Percentiles rank a stretch among this genome's conserved stretches.
Conservation (phyloP, 495 filamentous ascomycete species). For the Neurospora sublineolata region DNA sequence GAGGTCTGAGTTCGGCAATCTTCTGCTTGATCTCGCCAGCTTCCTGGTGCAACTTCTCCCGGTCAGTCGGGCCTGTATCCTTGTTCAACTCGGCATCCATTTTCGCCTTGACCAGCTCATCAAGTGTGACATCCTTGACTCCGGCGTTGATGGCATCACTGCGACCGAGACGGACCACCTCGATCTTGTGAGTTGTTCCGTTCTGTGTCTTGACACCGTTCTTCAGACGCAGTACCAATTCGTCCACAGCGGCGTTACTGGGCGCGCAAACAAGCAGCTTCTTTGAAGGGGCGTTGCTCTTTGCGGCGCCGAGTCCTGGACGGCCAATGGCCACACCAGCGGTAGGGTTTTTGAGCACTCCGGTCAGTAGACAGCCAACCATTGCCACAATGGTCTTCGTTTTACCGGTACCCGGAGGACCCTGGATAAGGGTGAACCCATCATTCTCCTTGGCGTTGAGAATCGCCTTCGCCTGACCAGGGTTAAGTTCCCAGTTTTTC, state of each 20-base stretch:
- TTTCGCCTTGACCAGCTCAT: slow-evolving; percentile 73
- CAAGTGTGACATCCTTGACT: slow-evolving; percentile 84
- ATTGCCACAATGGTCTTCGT: slow-evolving; percentile 97
- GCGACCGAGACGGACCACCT: slow-evolving; percentile 81
- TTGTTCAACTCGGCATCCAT: slow-evolving; percentile 42
- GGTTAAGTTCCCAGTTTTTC: slow-evolving; percentile 71
- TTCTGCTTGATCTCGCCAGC: slow-evolving; percentile 65
- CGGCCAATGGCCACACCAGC: slow-evolving; percentile 35
- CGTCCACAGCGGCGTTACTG: slow-evolving; percentile 94
- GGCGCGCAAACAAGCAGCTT: slow-evolving; percentile 93
- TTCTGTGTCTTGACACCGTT: slow-evolving; percentile 68
- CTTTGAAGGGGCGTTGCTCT: slow-evolving; percentile 36
- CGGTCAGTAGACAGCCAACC: slow-evolving; percentile 73
- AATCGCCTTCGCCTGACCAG: slow-evolving; percentile 84
- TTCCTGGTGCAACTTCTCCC: slow-evolving; percentile 70
- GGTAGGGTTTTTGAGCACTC: slow-evolving; percentile 37
- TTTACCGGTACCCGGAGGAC: slow-evolving; percentile 92
- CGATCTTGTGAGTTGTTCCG: slow-evolving; percentile 60
- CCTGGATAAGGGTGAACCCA: slow-evolving; percentile 91
- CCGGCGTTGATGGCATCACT: slow-evolving; percentile 86
- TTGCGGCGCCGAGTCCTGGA: slow-evolving; percentile 29
- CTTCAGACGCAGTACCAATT: slow-evolving; percentile 88
- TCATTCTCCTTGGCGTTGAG: slow-evolving; percentile 87
- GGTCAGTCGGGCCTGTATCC: slow-evolving; percentile 44
- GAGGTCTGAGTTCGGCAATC: slow-evolving; percentile 52